These are phyloP conservation scores for Venustampulla echinocandica DNA, from an alignment of 495 filamentous ascomycete genomes.

Conservation along the genomic window DNA sequence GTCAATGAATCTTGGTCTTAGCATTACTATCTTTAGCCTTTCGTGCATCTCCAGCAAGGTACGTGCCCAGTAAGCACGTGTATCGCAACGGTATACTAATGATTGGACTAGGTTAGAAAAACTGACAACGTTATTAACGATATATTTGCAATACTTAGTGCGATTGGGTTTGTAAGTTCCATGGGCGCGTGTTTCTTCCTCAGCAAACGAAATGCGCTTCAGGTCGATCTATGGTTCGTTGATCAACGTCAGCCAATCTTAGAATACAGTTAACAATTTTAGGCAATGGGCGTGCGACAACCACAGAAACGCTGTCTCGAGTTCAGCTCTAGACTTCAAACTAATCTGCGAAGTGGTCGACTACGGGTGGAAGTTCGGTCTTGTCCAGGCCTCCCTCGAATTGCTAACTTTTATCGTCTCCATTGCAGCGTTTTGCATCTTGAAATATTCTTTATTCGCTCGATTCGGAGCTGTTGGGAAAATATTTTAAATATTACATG, in stretches of 20 bases:
- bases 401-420: conserved; percentile 15
- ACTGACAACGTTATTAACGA: conserved; percentile 15
- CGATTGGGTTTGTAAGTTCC: conserved; percentile 10
- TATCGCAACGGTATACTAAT: background rate
- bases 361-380: conserved; percentile 15
- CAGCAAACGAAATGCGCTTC: conserved; percentile 3
- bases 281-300: conserved; percentile 16
- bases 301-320: conserved; percentile 10
- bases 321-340: conserved; percentile 10
- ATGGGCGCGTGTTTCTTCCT: conserved; percentile 17
- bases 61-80: conserved; percentile 4
- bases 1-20: conserved; percentile 8
- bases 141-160: conserved; percentile 9
- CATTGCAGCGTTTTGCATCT: conserved; percentile 8
- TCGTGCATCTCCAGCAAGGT: conserved; percentile 10
- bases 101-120: conserved; percentile 10
- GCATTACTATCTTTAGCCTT: conserved; percentile 9
- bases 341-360: conserved; percentile 11
- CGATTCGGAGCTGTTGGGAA: conserved; percentile 11
- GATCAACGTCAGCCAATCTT: background rate
- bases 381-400: conserved; percentile 15
- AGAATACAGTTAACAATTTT: background rate
- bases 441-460: conserved; percentile 14
- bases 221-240: conserved; percentile 14
- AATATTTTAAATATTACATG: conserved; percentile 7